Conservation (phyloP, 352 stramenopile genomes). For the Plasmopara viticola region DNA sequence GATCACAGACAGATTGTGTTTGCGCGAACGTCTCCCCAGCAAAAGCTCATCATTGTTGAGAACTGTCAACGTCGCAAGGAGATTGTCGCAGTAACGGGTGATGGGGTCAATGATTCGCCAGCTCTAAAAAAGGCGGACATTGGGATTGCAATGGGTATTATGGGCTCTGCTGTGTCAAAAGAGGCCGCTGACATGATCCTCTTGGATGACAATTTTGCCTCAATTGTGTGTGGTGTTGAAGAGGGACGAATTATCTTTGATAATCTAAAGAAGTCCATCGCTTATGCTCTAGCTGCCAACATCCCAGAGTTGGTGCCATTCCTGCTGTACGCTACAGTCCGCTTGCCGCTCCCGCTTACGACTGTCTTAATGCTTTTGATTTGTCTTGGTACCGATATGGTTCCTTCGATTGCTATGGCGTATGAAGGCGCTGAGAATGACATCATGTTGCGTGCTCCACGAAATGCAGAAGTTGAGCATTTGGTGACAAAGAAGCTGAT, state of each 20-base stretch:
- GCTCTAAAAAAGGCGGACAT: slow-evolving; percentile 96
- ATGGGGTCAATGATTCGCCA: slow-evolving; percentile 97
- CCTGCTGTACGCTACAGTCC: slow-evolving; percentile 79
- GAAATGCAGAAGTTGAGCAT: slow-evolving; percentile 73
- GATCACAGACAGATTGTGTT: slow-evolving; percentile 92
- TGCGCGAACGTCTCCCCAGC: slow-evolving; percentile 90
- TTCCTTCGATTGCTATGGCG: slow-evolving; percentile 91
- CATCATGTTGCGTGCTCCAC: slow-evolving; percentile 81
- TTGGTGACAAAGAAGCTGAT: slow-evolving; percentile 89
- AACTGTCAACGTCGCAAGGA: slow-evolving; percentile 79
- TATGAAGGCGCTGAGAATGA: slow-evolving; percentile 86
- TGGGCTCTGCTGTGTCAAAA: slow-evolving; percentile 94
- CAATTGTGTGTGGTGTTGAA: slow-evolving; percentile 93
- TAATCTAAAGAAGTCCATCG: slow-evolving; percentile 94
- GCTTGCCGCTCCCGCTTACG: slow-evolving; percentile 84
- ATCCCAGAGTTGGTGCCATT: slow-evolving; percentile 87
- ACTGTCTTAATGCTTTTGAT: slow-evolving; percentile 90
- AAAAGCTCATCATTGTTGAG: slow-evolving; percentile 95
- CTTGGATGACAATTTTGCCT: slow-evolving; percentile 97
- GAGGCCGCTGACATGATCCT: slow-evolving; percentile 95
- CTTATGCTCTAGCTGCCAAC: slow-evolving; percentile 89
- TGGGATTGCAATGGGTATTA: slow-evolving; percentile 97
- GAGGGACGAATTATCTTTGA: slow-evolving; percentile 94
- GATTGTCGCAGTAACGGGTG: slow-evolving; percentile 93
- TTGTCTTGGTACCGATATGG: slow-evolving; percentile 90